Percentiles rank a stretch among this genome's conserved stretches.
phyloP scores from a whole-genome alignment of 2,329 filamentous ascomycete species.

The Dryadomyces quercus-mongolicae region DNA sequence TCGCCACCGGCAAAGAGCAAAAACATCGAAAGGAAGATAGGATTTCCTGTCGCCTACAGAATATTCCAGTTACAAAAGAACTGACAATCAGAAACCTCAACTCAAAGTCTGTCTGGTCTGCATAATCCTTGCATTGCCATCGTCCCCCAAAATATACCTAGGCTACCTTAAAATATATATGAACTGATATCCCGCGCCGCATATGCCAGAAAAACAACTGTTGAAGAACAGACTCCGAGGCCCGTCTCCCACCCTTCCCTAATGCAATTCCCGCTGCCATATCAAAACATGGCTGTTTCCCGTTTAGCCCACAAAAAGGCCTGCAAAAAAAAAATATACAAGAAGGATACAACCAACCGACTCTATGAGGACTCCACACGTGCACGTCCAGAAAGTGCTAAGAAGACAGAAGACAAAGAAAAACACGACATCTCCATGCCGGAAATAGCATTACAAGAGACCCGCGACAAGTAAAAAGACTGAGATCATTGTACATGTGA shows the following conservation, averaged over 20 bases:
- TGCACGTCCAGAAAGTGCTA: neutral
- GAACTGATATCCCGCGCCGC: neutral
- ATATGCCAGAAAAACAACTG: neutral
- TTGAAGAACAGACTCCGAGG: neutral
- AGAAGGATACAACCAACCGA: neutral
- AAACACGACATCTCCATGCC: neutral
- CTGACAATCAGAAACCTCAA: neutral
- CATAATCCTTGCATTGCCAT: neutral
- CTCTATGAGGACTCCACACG: neutral
- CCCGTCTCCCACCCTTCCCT: neutral
- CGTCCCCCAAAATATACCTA: neutral
- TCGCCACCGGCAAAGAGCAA: neutral
- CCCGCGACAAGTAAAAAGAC: neutral
- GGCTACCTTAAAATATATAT: neutral
- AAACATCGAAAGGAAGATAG: no score
- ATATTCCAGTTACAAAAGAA: no score
- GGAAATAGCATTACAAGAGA: neutral
- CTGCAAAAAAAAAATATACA: neutral
- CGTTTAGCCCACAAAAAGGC: neutral
- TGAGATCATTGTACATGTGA: neutral
- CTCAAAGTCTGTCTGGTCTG: neutral
- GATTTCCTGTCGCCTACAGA: no score
- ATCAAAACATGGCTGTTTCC: neutral
- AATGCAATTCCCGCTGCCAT: neutral
- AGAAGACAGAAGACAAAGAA: neutral